phyloP scores from a whole-genome alignment of 495 filamentous ascomycete species.

The Hyaloscypha bicolor region DNA sequence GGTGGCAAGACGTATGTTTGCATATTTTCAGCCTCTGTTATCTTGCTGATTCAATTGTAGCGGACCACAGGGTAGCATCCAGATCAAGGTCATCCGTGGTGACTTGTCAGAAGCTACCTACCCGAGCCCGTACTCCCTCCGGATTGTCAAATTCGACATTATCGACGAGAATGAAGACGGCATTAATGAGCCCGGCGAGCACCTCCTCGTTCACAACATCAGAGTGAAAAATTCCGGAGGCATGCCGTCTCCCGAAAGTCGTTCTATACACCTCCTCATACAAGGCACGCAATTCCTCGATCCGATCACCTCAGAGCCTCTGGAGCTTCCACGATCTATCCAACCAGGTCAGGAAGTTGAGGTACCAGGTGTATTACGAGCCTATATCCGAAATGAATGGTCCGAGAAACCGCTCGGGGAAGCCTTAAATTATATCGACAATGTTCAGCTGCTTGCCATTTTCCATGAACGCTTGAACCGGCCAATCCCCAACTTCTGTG shows the following conservation, averaged over 20 bases:
- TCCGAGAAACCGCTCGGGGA: slow-evolving; percentile 16
- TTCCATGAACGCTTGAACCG: slow-evolving; percentile 29
- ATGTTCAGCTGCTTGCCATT: slow-evolving; percentile 26
- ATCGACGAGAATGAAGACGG: slow-evolving; percentile 47
- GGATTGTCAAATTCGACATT: slow-evolving; percentile 43
- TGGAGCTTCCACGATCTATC: slow-evolving; percentile 30
- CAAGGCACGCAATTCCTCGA: slow-evolving; percentile 32
- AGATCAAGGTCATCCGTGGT: slow-evolving; percentile 36
- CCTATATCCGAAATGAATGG: slow-evolving; percentile 32
- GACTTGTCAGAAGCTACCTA: slow-evolving; percentile 39
- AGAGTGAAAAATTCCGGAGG: slow-evolving; percentile 42
- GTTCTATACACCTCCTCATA: slow-evolving; percentile 22
- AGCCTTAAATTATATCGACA: slow-evolving; percentile 25
- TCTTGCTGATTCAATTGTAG: background rate
- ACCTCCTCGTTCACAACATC: slow-evolving; percentile 44
- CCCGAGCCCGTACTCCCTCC: slow-evolving; percentile 38
- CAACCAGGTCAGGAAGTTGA: slow-evolving; percentile 27
- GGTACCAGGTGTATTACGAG: slow-evolving; percentile 29
- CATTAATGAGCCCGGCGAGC: slow-evolving; percentile 50
- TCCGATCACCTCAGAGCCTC: slow-evolving; percentile 22
- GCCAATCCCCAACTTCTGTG: slow-evolving; percentile 31
- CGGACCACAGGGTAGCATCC: slow-evolving; percentile 33
- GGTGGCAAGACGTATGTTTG: slow-evolving; percentile 24
- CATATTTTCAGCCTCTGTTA: background rate
- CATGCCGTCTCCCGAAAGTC: slow-evolving; percentile 11